Evolutionary conservation across 2,329 filamentous ascomycete genomes (phyloP), one percentile per base, ranked within the genome.

Genomic region (Penicillium sp.): DNA sequence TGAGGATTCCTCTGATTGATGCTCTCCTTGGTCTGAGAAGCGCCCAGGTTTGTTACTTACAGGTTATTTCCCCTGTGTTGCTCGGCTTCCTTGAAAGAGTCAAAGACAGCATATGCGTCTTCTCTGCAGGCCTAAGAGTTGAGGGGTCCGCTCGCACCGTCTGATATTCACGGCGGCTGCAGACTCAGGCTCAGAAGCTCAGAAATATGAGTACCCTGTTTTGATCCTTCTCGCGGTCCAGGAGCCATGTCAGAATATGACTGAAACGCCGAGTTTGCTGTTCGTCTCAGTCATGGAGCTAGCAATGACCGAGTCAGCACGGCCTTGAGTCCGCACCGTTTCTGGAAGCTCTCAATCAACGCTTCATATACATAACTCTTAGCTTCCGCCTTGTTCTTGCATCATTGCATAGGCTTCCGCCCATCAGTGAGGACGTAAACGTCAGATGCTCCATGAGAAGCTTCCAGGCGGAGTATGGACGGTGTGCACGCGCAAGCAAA

Each of bases 191-290:
- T 44, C n/a, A 35, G 26, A 26, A 56, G 30, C 19, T 6, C 19
- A 41, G 9, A 30, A 56, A 44, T 46, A 56, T 29, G 7, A 41
- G 11, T 56, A 23, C 31, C 53, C 46, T 47, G 51, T 29, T 23
- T 19, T 54, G 51, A 44, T 54, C 9, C 31, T 26, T 41, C 11
- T 41, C 35, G 26, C 5, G 35, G 35, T 5, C 13, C 31, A 35
- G 31, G 31, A n/a, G 35, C 35, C 29, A 11, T 30, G 29, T 23
- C 44, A 15, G 17, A 23, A 55, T 45, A 47, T 21, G 26, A 17
- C 26, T 56, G 53, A 56, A 56, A 56, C 53, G 51, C 17, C 23
- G 21, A 45, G 38, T 15, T 26, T 23, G 21, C 26, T 56, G 41
- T 46, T 41, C 35, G 44, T 47, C 53, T 35, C 29, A 46, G 21